These are phyloP conservation scores for Alternaria consortialis DNA, from an alignment of 2,329 filamentous ascomycete genomes.

Conservation along the genomic window DNA sequence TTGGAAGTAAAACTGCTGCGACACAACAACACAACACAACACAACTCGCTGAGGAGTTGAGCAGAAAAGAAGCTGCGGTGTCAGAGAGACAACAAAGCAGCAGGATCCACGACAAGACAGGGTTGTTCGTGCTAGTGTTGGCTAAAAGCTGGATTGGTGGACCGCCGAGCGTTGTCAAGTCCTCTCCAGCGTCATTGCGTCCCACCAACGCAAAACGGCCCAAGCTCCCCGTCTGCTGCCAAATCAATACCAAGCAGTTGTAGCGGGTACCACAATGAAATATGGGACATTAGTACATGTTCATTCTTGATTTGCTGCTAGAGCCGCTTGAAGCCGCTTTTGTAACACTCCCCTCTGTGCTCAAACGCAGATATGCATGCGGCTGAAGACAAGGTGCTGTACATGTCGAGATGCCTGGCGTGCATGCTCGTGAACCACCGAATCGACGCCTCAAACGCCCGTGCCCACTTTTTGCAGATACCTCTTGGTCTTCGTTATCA, in stretches of 20 bases:
- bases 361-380: slow-evolving; percentile 2
- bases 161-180: too few species aligned
- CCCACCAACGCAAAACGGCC: slow-evolving; percentile 15
- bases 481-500: slow-evolving; percentile 23
- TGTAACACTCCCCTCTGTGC: slow-evolving; percentile 1
- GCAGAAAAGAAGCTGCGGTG: neutral
- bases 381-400: slow-evolving; percentile 10
- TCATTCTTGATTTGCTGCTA: slow-evolving; percentile 7
- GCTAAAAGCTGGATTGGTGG: slow-evolving; percentile 22
- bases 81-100: slow-evolving; percentile 12
- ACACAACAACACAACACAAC: neutral
- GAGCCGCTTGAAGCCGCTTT: neutral
- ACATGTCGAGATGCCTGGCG: slow-evolving; percentile 30
- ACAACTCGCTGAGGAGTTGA: neutral
- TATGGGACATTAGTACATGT: neutral
- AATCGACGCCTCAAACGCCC: slow-evolving; percentile 39
- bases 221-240: slow-evolving; percentile 18
- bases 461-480: slow-evolving; percentile 36
- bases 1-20: neutral
- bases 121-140: slow-evolving; percentile 18
- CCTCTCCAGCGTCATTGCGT: slow-evolving; percentile 25
- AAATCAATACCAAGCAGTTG: slow-evolving; percentile 3
- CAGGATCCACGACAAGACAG: slow-evolving; percentile 5
- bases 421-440: slow-evolving; percentile 27
- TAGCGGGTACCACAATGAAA: neutral